A percentile compares a stretch with the other conserved stretches of the same genome.
Evolutionary conservation across 164 flowering plant genomes (phyloP).

Genomic region (Sedum album): DNA sequence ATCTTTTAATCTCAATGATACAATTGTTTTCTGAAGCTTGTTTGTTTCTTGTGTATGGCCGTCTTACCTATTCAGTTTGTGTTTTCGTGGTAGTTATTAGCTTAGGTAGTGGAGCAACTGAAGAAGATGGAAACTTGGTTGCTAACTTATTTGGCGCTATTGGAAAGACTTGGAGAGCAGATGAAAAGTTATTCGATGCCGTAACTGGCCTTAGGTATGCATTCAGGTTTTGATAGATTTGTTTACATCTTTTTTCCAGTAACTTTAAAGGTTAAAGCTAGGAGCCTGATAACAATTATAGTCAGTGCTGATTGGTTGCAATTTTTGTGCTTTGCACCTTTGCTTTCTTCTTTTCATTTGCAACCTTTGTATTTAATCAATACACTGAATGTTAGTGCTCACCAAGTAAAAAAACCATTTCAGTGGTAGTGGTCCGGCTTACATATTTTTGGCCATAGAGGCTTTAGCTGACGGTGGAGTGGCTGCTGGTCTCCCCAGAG

Average conservation of each 20-base stretch:
- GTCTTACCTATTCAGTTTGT: background rate
- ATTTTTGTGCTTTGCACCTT: background rate
- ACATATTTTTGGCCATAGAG: conserved; percentile 76
- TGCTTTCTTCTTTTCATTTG: background rate
- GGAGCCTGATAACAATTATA: no score
- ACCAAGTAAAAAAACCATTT: conserved; percentile 9
- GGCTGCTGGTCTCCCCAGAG: conserved; percentile 93
- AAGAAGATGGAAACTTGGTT: conserved; percentile 26
- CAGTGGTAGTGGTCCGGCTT: conserved; percentile 99
- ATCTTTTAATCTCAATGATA: background rate
- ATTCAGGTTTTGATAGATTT: background rate
- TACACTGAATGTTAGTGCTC: background rate
- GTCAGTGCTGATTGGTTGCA: background rate
- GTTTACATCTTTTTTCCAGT: background rate
- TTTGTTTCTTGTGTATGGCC: no score
- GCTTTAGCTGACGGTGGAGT: conserved; percentile 99
- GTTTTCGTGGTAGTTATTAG: conserved; percentile 48
- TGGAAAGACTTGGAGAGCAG: conserved; percentile 47
- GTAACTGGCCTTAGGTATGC: conserved; percentile 84
- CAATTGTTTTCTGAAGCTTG: no score
- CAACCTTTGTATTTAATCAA: no score
- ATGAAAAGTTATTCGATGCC: conserved; percentile 88
- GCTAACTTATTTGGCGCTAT: conserved; percentile 2
- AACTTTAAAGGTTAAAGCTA: background rate
- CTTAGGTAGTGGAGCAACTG: conserved; percentile 65